A percentile compares a stretch with the other conserved stretches of the same genome.
Conservation (phyloP, 148 eudicot species). For the Persicaria tinctoria region DNA sequence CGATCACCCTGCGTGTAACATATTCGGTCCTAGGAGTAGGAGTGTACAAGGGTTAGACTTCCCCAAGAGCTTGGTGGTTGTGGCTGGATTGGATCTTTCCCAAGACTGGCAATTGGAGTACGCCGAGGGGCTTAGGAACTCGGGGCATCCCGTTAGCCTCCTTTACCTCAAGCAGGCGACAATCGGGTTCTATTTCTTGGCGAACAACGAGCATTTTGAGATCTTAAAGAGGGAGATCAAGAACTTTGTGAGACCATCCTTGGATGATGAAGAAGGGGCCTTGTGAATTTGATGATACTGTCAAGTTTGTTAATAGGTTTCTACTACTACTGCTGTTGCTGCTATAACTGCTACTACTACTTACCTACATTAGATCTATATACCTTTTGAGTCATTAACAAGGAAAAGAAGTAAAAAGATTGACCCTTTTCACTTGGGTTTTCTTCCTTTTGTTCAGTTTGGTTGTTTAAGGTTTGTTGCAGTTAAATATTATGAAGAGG, state of each 20-base stretch:
- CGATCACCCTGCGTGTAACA: slow-evolving; percentile 86
- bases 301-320: neutral
- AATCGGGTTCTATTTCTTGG: slow-evolving; percentile 83
- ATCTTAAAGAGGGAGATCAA: slow-evolving; percentile 57
- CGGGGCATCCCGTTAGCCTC: slow-evolving; percentile 46
- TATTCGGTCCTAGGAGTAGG: slow-evolving; percentile 56
- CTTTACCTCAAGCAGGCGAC: slow-evolving; percentile 57
- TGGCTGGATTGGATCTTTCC: slow-evolving; percentile 64
- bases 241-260: slow-evolving; percentile 44
- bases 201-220: slow-evolving; percentile 70
- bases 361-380: slow-evolving; percentile 17
- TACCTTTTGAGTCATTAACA: slow-evolving; percentile 19
- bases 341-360: neutral
- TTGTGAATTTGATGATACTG: neutral
- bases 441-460: neutral
- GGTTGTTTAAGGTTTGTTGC: neutral
- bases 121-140: slow-evolving; percentile 48
- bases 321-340: neutral
- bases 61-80: slow-evolving; percentile 61
- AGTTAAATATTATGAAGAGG: neutral
- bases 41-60: slow-evolving; percentile 28
- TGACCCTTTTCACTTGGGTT: neutral
- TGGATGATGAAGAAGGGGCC: slow-evolving; percentile 12
- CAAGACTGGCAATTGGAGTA: slow-evolving; percentile 85
- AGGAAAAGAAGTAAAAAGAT: neutral